Evolutionary conservation across 345 rosid genomes (phyloP).

Genomic region (Brassica incana): DNA sequence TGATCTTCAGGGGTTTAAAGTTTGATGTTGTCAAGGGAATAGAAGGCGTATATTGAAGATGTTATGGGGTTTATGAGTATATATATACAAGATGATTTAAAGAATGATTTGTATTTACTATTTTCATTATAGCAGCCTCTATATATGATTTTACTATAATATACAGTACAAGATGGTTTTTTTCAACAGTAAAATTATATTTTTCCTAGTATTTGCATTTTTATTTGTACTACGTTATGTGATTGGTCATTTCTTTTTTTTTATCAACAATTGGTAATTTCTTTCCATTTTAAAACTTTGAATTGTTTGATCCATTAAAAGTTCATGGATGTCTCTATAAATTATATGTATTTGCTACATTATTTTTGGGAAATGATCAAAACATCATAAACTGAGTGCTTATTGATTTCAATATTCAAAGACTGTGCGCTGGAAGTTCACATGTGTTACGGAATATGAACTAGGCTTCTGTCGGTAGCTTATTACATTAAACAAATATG

Average conservation of each 20-base stretch:
- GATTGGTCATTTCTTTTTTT: not conserved
- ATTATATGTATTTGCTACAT: not conserved
- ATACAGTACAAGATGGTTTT: not conserved
- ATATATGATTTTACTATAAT: constrained; percentile 10
- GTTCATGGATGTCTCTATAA: not conserved
- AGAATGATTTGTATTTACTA: constrained; percentile 21
- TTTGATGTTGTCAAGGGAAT: constrained; percentile 3
- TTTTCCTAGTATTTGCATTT: not conserved
- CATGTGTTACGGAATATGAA: not conserved
- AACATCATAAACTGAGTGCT: not conserved
- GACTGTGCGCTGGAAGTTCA: not conserved
- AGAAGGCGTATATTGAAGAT: constrained; percentile 6
- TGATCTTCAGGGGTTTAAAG: constrained; percentile 15
- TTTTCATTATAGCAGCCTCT: constrained; percentile 2
- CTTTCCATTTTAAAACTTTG: not conserved
- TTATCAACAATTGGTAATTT: not conserved
- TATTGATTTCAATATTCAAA: not conserved
- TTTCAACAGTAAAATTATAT: not conserved
- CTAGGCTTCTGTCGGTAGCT: not conserved
- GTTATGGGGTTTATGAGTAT: not conserved
- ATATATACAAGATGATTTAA: constrained; percentile 13
- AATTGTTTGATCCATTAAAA: not conserved
- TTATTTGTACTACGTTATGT: not conserved
- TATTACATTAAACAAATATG: not conserved
- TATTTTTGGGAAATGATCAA: not conserved